A percentile compares a stretch with the other conserved stretches of the same genome.
Conservation (phyloP, 768 basidiomycete species). For the Calocera cornea region DNA sequence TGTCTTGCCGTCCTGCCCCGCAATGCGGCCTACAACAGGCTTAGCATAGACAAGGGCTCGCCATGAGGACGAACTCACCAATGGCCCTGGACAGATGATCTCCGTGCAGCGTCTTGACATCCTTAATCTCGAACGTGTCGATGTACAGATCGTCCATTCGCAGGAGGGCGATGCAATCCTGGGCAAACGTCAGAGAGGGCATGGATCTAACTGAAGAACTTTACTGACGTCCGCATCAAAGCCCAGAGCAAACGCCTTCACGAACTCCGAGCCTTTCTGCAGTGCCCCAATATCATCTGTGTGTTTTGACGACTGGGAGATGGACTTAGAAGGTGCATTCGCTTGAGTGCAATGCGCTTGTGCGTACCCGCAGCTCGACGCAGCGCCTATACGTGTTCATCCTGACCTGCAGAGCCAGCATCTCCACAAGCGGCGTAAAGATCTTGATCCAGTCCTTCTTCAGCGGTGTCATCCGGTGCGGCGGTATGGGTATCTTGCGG, state of each 20-base stretch:
- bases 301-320: constrained; percentile 75
- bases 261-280: constrained; percentile 94
- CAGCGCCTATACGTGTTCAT: constrained; percentile 87
- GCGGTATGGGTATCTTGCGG: constrained; percentile 82
- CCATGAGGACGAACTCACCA: constrained; percentile 34
- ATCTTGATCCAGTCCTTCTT: constrained; percentile 95
- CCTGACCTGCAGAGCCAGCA: constrained; percentile 84
- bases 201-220: constrained; percentile 7
- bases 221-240: constrained; percentile 79
- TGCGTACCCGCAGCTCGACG: constrained; percentile 81
- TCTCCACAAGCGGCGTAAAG: constrained; percentile 90
- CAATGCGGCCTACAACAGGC: constrained; percentile 64
- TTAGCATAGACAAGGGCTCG: background rate
- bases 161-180: constrained; percentile 93
- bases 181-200: background rate
- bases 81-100: constrained; percentile 98
- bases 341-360: background rate
- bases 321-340: background rate
- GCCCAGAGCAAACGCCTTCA: constrained; percentile 86
- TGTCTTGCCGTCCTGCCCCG: constrained; percentile 96
- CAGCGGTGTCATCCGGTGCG: constrained; percentile 92
- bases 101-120: constrained; percentile 94
- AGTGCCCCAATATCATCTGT: constrained; percentile 86
- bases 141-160: constrained; percentile 94
- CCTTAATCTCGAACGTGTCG: constrained; percentile 97